Conservation (phyloP, 495 filamentous ascomycete genomes). For the Aspergillus heteromorphus region DNA sequence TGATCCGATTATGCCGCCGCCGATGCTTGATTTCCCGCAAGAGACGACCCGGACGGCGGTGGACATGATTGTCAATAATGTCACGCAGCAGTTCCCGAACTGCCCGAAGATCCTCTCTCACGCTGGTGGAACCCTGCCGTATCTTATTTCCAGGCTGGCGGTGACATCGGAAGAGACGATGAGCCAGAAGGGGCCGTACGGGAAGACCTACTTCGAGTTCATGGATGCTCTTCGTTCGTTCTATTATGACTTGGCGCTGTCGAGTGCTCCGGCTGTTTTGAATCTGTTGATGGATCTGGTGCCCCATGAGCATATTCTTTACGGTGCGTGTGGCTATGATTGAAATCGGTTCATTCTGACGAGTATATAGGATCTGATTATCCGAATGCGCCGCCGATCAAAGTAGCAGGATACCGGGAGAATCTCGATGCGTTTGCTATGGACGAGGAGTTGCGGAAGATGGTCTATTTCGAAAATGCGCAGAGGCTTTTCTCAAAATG, state of each 20-base stretch:
- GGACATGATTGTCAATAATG: constrained; percentile 2
- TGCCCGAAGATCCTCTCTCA: constrained; percentile 48
- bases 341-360: neutral
- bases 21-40: neutral
- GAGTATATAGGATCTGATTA: constrained; percentile 20
- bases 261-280: constrained; percentile 31
- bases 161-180: constrained; percentile 16
- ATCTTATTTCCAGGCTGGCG: constrained; percentile 22
- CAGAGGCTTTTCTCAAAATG: constrained; percentile 6
- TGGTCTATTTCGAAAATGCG: constrained; percentile 14
- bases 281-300: constrained; percentile 30
- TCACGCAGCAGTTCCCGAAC: constrained; percentile 13
- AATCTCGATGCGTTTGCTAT: constrained; percentile 12
- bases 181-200: constrained; percentile 20
- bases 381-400: constrained; percentile 22
- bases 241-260: constrained; percentile 32
- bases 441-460: constrained; percentile 5
- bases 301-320: constrained; percentile 39
- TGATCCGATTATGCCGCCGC: neutral
- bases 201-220: constrained; percentile 17
- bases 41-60: constrained; percentile 1
- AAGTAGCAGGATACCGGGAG: neutral
- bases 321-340: constrained; percentile 25
- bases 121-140: constrained; percentile 47
- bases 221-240: constrained; percentile 33